Percentiles rank a stretch among this genome's conserved stretches.
Conservation (phyloP, 371 early-diverging fungal species). For the Syncephalastrum racemosum region DNA sequence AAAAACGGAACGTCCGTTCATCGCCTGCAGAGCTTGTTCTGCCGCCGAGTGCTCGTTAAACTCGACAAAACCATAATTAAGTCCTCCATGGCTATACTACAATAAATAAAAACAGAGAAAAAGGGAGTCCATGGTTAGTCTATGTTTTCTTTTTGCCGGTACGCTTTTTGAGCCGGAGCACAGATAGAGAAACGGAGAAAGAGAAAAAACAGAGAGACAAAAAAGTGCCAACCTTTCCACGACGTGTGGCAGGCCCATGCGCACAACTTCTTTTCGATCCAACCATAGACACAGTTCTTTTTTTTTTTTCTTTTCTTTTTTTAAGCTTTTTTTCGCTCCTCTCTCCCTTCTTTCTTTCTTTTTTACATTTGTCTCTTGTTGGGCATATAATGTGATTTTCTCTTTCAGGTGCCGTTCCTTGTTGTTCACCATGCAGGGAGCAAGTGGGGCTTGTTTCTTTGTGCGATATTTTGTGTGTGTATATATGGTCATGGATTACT, state of each 20-base stretch:
- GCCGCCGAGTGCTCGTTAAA: constrained; percentile 75
- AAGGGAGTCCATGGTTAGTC: neutral
- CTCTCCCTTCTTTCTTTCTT: constrained; percentile 4
- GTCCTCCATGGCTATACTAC: constrained; percentile 30
- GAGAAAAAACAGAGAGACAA: neutral
- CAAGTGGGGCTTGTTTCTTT: too few relatives aligned
- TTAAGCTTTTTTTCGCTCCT: neutral
- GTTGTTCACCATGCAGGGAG: too few relatives aligned
- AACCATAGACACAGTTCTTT: neutral
- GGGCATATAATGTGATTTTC: neutral
- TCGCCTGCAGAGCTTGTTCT: constrained; percentile 68
- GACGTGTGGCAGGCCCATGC: constrained; percentile 6
- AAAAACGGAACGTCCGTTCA: constrained; percentile 76
- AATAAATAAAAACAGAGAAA: neutral
- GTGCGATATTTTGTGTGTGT: neutral
- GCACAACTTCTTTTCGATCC: neutral
- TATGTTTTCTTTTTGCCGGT: neutral
- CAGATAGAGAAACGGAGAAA: neutral
- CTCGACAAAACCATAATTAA: constrained; percentile 93
- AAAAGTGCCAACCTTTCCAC: constrained; percentile 7
- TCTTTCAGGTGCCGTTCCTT: neutral
- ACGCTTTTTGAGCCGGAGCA: constrained; percentile 5
- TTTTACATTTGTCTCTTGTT: neutral
- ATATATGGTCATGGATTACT: constrained; percentile 24
- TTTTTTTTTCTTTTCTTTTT: neutral